Conservation (phyloP, 129 eudicot genomes). For the Centella asiatica region DNA sequence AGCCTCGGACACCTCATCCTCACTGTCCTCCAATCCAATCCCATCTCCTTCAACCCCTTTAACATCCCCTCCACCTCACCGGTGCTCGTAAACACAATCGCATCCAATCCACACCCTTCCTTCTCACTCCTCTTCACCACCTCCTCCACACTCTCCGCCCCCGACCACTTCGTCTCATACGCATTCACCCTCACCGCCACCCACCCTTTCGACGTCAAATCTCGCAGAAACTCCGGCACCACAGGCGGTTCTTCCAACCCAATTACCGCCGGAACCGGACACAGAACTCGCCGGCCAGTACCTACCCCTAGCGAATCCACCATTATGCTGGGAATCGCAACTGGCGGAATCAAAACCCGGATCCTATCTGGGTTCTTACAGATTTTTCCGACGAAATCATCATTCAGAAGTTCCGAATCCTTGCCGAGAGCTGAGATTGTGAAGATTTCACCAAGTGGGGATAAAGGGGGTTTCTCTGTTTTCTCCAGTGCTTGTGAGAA, state of each 20-base stretch:
- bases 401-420: slow-evolving; percentile 46
- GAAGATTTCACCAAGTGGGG: slow-evolving; percentile 40
- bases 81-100: slow-evolving; percentile 66
- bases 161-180: slow-evolving; percentile 81
- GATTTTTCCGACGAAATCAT: slow-evolving; percentile 24
- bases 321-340: slow-evolving; percentile 49
- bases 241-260: slow-evolving; percentile 79
- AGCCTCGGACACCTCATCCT: slow-evolving; percentile 47
- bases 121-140: slow-evolving; percentile 28
- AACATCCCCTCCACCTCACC: slow-evolving; percentile 84
- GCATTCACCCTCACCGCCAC: slow-evolving; percentile 50
- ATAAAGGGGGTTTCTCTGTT: slow-evolving; percentile 27
- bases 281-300: slow-evolving; percentile 42
- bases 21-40: slow-evolving; percentile 57
- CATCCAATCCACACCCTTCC: slow-evolving; percentile 47
- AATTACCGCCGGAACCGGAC: slow-evolving; percentile 72
- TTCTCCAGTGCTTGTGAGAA: slow-evolving; percentile 43
- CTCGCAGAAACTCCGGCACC: slow-evolving; percentile 52
- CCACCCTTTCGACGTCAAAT: slow-evolving; percentile 46
- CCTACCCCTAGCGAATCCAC: slow-evolving; percentile 64
- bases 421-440: slow-evolving; percentile 61
- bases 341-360: slow-evolving; percentile 38
- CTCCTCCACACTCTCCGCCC: slow-evolving; percentile 36
- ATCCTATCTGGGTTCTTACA: slow-evolving; percentile 38
- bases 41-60: slow-evolving; percentile 68